Percentiles rank a stretch among this genome's conserved stretches.
Conservation (phyloP, 352 stramenopile species). For the Pythium periplocum region DNA sequence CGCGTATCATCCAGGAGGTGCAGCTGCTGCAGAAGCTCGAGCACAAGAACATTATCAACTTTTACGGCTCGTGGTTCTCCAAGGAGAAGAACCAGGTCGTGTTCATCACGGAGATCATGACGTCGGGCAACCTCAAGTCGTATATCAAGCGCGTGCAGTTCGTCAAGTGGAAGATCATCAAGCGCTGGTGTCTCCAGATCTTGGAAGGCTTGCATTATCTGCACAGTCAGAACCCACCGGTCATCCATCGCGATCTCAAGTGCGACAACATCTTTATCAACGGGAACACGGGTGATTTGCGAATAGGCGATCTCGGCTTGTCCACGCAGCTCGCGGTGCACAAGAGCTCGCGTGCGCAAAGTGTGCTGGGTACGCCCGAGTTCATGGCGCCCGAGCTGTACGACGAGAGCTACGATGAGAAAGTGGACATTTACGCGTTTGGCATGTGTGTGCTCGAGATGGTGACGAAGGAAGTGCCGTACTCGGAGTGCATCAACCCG, state of each 20-base stretch:
- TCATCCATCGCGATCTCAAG: constrained; percentile 94
- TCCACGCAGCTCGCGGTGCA: constrained; percentile 77
- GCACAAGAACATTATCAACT: constrained; percentile 99
- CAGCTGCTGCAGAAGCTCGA: constrained; percentile 95
- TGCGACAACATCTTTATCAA: constrained; percentile 99
- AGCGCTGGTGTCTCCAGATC: constrained; percentile 97
- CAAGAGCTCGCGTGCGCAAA: constrained; percentile 78
- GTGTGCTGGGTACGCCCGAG: constrained; percentile 97
- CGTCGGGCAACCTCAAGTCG: constrained; percentile 91
- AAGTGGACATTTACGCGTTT: constrained; percentile 98
- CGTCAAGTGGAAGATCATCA: constrained; percentile 98
- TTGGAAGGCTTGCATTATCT: constrained; percentile 93
- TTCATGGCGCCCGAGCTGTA: constrained; percentile 99
- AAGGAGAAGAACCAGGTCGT: constrained; percentile 97
- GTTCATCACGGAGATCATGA: constrained; percentile 99
- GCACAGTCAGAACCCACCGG: constrained; percentile 84
- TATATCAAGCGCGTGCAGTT: constrained; percentile 98
- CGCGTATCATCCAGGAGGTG: constrained; percentile 97
- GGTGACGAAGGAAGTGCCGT: constrained; percentile 98
- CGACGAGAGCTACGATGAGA: constrained; percentile 97
- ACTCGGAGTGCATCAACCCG: constrained; percentile 93
- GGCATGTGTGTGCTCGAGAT: constrained; percentile 99
- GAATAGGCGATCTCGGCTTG: constrained; percentile 97
- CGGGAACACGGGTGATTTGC: constrained; percentile 95
- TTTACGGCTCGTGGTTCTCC: constrained; percentile 98